Evolutionary conservation across 2,329 filamentous ascomycete species (phyloP).

Genomic region (Aureobasidium pullulans): DNA sequence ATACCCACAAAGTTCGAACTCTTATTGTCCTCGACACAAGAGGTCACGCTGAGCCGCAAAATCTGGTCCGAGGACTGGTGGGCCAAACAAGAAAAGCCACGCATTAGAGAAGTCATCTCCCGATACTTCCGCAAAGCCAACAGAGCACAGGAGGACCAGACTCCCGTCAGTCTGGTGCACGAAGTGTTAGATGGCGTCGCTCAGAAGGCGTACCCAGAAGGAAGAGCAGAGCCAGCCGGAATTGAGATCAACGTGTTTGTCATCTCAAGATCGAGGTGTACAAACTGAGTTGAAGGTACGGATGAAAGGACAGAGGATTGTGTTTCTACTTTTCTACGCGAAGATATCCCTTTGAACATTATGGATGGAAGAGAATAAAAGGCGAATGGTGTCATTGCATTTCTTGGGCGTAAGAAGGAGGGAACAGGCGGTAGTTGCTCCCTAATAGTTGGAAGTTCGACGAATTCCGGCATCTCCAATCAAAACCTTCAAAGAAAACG

Average conservation of each 20-base stretch:
- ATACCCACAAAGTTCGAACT: slow-evolving; percentile 31
- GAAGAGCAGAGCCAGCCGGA: slow-evolving; percentile 36
- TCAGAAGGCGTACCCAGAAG: slow-evolving; percentile 40
- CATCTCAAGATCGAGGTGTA: slow-evolving; percentile 27
- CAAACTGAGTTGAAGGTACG: background rate
- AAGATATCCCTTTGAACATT: slow-evolving; percentile 13
- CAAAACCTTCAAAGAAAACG: background rate
- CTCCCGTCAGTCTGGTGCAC: slow-evolving; percentile 48
- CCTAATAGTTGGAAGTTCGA: background rate
- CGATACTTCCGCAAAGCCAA: slow-evolving; percentile 38
- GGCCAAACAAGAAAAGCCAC: slow-evolving; percentile 55
- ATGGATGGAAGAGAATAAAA: background rate
- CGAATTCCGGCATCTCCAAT: background rate
- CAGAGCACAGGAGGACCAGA: slow-evolving; percentile 29
- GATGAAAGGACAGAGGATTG: background rate
- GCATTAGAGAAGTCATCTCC: slow-evolving; percentile 46
- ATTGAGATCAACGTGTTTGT: slow-evolving; percentile 44
- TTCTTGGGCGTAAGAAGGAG: background rate
- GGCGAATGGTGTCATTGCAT: background rate
- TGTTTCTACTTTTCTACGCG: background rate
- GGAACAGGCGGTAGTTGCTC: background rate
- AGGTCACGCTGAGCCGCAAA: slow-evolving; percentile 43
- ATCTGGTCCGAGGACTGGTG: slow-evolving; percentile 57
- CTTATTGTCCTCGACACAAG: slow-evolving; percentile 44
- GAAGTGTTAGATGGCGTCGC: slow-evolving; percentile 54